Evolutionary conservation across 768 basidiomycete species (phyloP), one percentile per base, ranked within the genome.

Genomic region (Mycena polygramma): DNA sequence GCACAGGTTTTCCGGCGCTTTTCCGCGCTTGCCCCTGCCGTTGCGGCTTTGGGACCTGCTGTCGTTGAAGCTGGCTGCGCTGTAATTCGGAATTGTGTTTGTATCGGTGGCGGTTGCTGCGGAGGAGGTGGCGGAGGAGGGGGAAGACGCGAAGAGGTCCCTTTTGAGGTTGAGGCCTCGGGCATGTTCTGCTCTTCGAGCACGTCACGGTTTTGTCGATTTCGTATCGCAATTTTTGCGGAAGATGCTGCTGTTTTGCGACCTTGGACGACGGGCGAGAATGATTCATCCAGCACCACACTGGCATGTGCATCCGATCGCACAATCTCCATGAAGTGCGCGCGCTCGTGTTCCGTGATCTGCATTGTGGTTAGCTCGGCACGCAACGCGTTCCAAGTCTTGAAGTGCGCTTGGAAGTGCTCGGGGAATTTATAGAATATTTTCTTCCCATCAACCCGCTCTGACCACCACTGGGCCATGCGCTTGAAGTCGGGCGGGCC

Each of bases 381-480:
- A 1, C 53, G 63, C 7, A 46, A 4, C 14, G 63, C 63, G 36
- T 9, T 43, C 63, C 63, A 64, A 2, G 53, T 64, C 17, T 64
- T 64, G 63, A 24, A 64, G 24, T 64, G 63, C 4, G 26, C 17
- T 14, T 17, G 4, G 7, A 57, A 24, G 2, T 64, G 62, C 30
- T 64, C 63, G 1, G 63, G 53, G 13, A 64, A 20, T 22, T 64
- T 64, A 20, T 4, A 64, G n/a, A 64, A 64, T 7, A 55, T 45
- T 3, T 9, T 64, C 20, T 55, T 64, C 15, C 63, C 63, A 48
- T 64, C 30, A 4, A 46, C 63, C 20, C 26, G 22, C 4, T 2
- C 37, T 7, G 63, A 64, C 52, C 54, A 54, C 63, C 63, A 64
- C 26, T 46, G 55, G 2, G 63, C 53, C 63, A 64, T 64, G 9